These are phyloP conservation scores for Coemansia sp. DNA, from an alignment of 192 early-diverging fungal species.

Conservation along the genomic window DNA sequence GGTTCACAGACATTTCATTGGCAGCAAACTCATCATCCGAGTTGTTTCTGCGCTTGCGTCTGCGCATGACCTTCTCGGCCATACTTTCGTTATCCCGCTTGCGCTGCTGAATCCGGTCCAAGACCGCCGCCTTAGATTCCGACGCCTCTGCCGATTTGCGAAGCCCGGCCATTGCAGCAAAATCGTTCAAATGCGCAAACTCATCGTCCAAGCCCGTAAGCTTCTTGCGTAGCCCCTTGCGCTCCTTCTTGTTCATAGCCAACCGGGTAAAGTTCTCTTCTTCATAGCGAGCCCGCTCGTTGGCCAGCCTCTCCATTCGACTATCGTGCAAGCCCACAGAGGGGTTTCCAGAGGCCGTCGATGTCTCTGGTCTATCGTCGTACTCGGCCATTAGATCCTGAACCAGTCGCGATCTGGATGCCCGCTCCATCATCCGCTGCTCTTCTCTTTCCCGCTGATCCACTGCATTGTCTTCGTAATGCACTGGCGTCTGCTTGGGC, in stretches of 20 bases:
- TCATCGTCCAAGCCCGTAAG: conserved; percentile 74
- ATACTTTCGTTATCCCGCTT: conserved; percentile 37
- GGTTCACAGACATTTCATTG: conserved; percentile 8
- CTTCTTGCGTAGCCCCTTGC: conserved; percentile 59
- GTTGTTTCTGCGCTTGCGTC: conserved; percentile 20
- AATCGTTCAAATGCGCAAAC: conserved; percentile 67
- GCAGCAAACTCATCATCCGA: conserved; percentile 17
- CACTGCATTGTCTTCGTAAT: conserved; percentile 60
- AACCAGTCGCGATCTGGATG: conserved; percentile 78
- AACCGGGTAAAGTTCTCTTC: conserved; percentile 87
- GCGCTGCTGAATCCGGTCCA: conserved; percentile 34
- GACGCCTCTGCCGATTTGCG: conserved; percentile 14
- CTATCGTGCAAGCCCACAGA: conserved; percentile 58
- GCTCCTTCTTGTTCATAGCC: conserved; percentile 69
- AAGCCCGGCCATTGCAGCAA: conserved; percentile 46
- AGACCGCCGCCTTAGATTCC: conserved; percentile 26
- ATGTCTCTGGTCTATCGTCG: conserved; percentile 82
- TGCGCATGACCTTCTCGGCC: conserved; percentile 38
- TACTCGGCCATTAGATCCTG: conserved; percentile 80
- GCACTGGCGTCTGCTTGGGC: conserved; percentile 80
- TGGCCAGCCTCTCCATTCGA: conserved; percentile 57
- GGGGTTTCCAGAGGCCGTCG: conserved; percentile 68
- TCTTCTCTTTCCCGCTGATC: conserved; percentile 64
- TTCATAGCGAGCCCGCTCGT: conserved; percentile 73
- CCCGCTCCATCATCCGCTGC: conserved; percentile 62